phyloP scores from a whole-genome alignment of 352 stramenopile species.

The Pythium coloratum region DNA sequence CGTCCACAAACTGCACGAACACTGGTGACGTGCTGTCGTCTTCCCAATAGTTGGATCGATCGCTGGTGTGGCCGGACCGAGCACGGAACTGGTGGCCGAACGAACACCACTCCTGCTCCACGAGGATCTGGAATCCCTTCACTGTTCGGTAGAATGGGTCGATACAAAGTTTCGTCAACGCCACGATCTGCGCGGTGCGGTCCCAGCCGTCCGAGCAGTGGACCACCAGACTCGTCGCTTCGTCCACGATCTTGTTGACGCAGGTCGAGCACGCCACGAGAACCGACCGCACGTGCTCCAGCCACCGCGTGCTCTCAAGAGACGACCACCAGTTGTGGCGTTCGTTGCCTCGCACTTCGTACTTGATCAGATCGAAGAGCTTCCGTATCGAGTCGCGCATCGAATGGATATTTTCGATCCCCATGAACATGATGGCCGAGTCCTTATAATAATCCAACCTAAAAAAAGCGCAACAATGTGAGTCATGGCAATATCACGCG shows the following conservation, averaged over 20 bases:
- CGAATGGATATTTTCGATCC: slow-evolving; percentile 93
- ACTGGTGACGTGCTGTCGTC: slow-evolving; percentile 97
- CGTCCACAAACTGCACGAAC: slow-evolving; percentile 99
- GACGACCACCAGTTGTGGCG: slow-evolving; percentile 78
- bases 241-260: slow-evolving; percentile 80
- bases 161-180: slow-evolving; percentile 94
- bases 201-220: slow-evolving; percentile 99
- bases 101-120: slow-evolving; percentile 99
- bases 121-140: slow-evolving; percentile 95
- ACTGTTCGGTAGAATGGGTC: slow-evolving; percentile 98
- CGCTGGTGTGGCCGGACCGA: slow-evolving; percentile 69
- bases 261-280: slow-evolving; percentile 91
- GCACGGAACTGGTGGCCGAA: slow-evolving; percentile 99
- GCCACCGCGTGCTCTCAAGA: slow-evolving; percentile 78
- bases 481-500: slow-evolving; percentile 1
- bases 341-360: slow-evolving; percentile 78
- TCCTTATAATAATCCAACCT: slow-evolving; percentile 83
- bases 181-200: slow-evolving; percentile 95
- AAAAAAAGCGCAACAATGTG: slow-evolving; percentile 13
- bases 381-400: slow-evolving; percentile 87
- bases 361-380: slow-evolving; percentile 84
- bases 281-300: slow-evolving; percentile 80
- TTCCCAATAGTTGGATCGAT: slow-evolving; percentile 84
- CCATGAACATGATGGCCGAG: slow-evolving; percentile 79
- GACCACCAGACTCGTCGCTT: slow-evolving; percentile 94